These are phyloP conservation scores for Populus hybrid DNA, from an alignment of 441 rosid genomes.

Conservation along the genomic window DNA sequence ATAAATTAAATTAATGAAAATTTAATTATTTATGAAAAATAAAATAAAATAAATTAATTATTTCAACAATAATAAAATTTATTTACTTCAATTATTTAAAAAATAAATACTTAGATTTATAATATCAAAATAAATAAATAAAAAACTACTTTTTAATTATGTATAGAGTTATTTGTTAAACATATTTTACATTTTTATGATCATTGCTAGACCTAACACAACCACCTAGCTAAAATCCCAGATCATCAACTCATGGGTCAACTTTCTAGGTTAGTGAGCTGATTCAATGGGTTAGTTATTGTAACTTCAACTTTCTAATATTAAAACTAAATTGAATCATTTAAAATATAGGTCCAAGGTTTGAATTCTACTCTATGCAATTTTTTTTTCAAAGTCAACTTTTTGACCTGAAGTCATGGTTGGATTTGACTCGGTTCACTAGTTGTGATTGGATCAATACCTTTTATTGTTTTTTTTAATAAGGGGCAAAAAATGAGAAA, in stretches of 20 bases:
- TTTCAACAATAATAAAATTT: too few relatives aligned
- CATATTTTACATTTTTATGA: neutral
- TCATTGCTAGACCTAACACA: neutral
- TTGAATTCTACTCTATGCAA: too few relatives aligned
- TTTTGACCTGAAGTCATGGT: too few relatives aligned
- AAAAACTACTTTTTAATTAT: neutral
- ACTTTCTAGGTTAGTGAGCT: neutral
- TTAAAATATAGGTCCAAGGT: too few relatives aligned
- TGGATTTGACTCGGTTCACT: too few relatives aligned
- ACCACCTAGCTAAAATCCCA: neutral
- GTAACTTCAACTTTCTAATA: neutral
- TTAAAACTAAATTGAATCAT: neutral
- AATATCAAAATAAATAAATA: neutral
- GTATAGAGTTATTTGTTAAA: neutral
- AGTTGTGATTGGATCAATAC: too few relatives aligned
- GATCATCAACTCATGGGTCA: neutral
- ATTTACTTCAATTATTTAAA: too few relatives aligned
- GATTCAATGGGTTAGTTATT: neutral
- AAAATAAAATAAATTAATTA: too few relatives aligned
- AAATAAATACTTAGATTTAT: neutral
- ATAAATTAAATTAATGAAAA: neutral
- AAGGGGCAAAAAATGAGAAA: too few relatives aligned
- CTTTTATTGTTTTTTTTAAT: too few relatives aligned
- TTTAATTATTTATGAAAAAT: too few relatives aligned
- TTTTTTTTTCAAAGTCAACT: too few relatives aligned